Conservation (phyloP, 805 yeast genomes). For the Wickerhamiella cacticola region DNA sequence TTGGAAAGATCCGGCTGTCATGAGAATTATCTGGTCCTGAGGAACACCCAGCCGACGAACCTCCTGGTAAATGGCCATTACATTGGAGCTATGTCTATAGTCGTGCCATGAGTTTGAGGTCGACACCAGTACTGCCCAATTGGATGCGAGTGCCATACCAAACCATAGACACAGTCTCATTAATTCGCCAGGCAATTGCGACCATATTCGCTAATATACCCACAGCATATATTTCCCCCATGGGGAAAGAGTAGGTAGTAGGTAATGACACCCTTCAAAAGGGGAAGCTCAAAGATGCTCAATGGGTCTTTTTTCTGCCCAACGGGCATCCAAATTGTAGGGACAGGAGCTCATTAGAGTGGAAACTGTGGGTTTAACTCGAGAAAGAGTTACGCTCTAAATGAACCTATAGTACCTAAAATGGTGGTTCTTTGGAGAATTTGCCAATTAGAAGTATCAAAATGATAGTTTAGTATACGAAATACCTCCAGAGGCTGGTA, state of each 20-base stretch:
- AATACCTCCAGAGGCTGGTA: too few species aligned
- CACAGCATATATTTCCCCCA: neutral
- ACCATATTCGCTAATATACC: neutral
- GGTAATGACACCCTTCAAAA: neutral
- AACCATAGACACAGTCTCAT: neutral
- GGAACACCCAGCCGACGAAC: conserved; percentile 4
- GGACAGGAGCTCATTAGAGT: too few species aligned
- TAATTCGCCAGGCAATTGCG: neutral
- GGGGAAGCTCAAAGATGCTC: neutral
- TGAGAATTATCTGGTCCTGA: neutral
- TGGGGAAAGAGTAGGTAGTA: neutral
- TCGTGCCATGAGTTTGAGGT: conserved; percentile 12
- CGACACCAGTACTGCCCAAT: conserved; percentile 12
- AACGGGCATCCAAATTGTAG: too few species aligned
- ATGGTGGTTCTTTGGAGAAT: too few species aligned
- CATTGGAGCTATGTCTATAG: conserved; percentile 12
- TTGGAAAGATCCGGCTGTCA: conserved; percentile 5
- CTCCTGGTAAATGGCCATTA: conserved; percentile 10
- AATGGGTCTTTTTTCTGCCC: neutral
- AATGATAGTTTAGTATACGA: too few species aligned
- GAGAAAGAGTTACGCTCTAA: too few species aligned
- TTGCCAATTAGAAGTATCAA: too few species aligned
- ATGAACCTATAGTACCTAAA: too few species aligned
- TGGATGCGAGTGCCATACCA: neutral
- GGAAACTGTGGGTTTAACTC: too few species aligned